A percentile compares a stretch with the other conserved stretches of the same genome.
Evolutionary conservation across 495 filamentous ascomycete genomes (phyloP).

Genomic region (Parathielavia appendiculata): DNA sequence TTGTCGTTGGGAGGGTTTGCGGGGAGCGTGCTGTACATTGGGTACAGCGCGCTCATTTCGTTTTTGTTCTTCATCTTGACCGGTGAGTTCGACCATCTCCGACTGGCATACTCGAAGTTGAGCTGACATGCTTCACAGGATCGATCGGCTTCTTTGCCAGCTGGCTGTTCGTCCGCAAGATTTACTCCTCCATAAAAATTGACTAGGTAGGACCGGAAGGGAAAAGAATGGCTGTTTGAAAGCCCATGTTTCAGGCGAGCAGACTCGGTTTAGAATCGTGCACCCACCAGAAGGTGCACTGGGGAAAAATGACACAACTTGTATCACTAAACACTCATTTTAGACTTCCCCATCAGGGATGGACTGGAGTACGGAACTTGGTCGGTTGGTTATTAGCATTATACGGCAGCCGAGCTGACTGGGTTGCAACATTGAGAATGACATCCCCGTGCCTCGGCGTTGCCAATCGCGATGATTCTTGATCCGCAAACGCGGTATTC

Average conservation of each 20-base stretch:
- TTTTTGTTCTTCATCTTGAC: constrained; percentile 91
- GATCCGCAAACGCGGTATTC: too few species aligned
- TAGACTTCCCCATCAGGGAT: too few species aligned
- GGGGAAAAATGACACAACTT: too few species aligned
- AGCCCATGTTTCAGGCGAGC: neutral
- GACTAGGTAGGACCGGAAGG: constrained; percentile 49
- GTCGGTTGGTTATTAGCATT: too few species aligned
- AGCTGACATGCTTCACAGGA: constrained; percentile 39
- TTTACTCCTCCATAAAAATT: constrained; percentile 94
- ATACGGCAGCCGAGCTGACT: too few species aligned
- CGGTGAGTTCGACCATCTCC: constrained; percentile 53
- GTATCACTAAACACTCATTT: too few species aligned
- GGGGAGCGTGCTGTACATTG: constrained; percentile 84
- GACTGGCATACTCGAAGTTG: neutral
- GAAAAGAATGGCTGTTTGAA: neutral
- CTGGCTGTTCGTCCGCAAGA: constrained; percentile 88
- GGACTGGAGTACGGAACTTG: too few species aligned
- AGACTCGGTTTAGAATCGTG: neutral
- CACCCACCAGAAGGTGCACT: too few species aligned
- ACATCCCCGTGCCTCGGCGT: too few species aligned
- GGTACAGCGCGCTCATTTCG: constrained; percentile 83
- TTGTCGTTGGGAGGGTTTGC: constrained; percentile 78
- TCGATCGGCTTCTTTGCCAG: constrained; percentile 93
- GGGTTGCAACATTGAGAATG: too few species aligned
- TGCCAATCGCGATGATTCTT: too few species aligned